These are phyloP conservation scores for Tremellales sp. DNA, from an alignment of 1,284 basidiomycete species.

Conservation along the genomic window DNA sequence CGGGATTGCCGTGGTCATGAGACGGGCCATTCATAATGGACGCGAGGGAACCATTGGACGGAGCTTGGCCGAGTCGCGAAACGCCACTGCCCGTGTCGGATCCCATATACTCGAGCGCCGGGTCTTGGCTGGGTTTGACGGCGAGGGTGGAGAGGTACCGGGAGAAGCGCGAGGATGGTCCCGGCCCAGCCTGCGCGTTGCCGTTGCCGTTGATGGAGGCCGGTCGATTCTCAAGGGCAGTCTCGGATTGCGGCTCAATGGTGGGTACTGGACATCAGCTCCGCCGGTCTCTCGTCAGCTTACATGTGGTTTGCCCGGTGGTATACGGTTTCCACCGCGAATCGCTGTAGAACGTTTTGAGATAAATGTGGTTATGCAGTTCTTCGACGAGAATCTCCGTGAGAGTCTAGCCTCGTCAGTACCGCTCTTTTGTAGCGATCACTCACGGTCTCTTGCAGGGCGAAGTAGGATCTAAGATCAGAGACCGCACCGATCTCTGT, in stretches of 20 bases:
- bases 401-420: constrained; percentile 58
- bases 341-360: constrained; percentile 96
- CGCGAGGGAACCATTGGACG: constrained; percentile 18
- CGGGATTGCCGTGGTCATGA: constrained; percentile 60
- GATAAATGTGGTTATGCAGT: constrained; percentile 93
- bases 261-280: constrained; percentile 12
- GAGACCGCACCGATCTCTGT: constrained; percentile 88
- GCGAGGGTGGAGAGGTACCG: constrained; percentile 69
- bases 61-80: constrained; percentile 14
- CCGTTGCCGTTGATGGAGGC: constrained; percentile 3
- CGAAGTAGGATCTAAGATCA: constrained; percentile 82
- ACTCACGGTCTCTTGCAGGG: constrained; percentile 78
- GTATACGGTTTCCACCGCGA: constrained; percentile 81
- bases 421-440: background rate
- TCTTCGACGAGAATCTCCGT: constrained; percentile 93
- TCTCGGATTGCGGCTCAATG: constrained; percentile 14
- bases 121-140: constrained; percentile 68
- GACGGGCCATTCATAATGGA: constrained; percentile 9
- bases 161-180: constrained; percentile 42
- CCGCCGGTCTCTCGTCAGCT: constrained; percentile 36
- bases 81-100: constrained; percentile 30
- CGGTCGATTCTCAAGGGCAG: constrained; percentile 1
- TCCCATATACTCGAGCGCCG: constrained; percentile 65
- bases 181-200: constrained; percentile 9
- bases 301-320: constrained; percentile 72